phyloP scores from a whole-genome alignment of 331 rosid genomes.

The Prunus yedoensis region DNA sequence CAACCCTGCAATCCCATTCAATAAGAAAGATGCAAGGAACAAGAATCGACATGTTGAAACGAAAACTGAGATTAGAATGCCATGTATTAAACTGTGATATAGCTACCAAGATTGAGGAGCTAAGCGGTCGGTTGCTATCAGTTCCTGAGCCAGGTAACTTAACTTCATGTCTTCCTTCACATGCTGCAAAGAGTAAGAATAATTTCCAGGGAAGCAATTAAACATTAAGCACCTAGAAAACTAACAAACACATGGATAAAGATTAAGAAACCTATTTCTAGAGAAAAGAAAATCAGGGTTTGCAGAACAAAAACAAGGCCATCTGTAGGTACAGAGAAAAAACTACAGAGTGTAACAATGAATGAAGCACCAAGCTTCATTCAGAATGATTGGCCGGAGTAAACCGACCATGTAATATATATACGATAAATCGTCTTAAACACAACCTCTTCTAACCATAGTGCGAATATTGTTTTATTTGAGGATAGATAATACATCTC shows the following conservation, averaged over 20 bases:
- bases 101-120: constrained; percentile 96
- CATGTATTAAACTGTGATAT: constrained; percentile 2
- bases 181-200: constrained; percentile 63
- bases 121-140: constrained; percentile 85
- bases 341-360: not conserved
- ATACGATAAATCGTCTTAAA: not conserved
- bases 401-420: constrained; percentile 5
- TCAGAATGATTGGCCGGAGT: not conserved
- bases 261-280: not conserved
- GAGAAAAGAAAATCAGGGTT: not conserved
- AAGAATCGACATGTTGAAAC: not conserved
- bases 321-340: not conserved
- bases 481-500: not conserved
- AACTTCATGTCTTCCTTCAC: constrained; percentile 97
- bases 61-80: not conserved
- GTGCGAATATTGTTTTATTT: not conserved
- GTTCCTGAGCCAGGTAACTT: constrained; percentile 93
- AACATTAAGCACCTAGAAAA: constrained; percentile 5
- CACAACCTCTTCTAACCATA: not conserved
- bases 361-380: not conserved
- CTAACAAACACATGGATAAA: constrained; percentile 12
- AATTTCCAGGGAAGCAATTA: constrained; percentile 28
- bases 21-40: constrained; percentile 7
- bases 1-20: constrained; percentile 60
- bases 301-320: constrained; percentile 2